Conservation (phyloP, 306 rosid genomes). For the Cucurbita maxima region DNA sequence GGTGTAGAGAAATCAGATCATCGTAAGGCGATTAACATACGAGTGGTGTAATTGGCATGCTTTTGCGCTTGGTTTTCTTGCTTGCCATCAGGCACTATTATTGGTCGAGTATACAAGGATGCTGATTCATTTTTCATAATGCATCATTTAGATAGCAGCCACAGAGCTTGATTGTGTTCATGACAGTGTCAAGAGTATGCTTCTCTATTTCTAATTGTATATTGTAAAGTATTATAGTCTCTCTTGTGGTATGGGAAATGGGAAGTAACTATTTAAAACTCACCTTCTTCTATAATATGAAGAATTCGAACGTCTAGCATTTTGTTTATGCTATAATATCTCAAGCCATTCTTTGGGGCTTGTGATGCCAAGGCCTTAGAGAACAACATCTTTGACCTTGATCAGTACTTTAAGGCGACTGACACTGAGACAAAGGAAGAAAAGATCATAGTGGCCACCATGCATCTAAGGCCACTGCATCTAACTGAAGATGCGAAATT, state of each 20-base stretch:
- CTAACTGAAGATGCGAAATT: too few species aligned
- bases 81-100: neutral
- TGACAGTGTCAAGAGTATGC: neutral
- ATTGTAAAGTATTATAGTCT: neutral
- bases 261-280: too few species aligned
- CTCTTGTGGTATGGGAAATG: neutral
- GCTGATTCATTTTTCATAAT: slow-evolving; percentile 1
- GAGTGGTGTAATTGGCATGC: neutral
- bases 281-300: neutral
- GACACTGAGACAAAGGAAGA: too few species aligned
- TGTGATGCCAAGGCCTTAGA: too few species aligned
- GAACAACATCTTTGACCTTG: too few species aligned
- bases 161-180: neutral
- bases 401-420: too few species aligned
- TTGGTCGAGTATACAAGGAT: neutral
- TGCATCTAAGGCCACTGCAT: too few species aligned
- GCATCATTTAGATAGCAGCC: neutral
- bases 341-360: too few species aligned
- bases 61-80: neutral
- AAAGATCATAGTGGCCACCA: too few species aligned
- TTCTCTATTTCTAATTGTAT: neutral
- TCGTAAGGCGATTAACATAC: neutral
- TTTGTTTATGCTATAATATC: too few species aligned
- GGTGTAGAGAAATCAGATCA: neutral
- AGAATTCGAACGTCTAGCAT: too few species aligned